Conservation (phyloP, 192 early-diverging fungal genomes). For the Podila epigama region DNA sequence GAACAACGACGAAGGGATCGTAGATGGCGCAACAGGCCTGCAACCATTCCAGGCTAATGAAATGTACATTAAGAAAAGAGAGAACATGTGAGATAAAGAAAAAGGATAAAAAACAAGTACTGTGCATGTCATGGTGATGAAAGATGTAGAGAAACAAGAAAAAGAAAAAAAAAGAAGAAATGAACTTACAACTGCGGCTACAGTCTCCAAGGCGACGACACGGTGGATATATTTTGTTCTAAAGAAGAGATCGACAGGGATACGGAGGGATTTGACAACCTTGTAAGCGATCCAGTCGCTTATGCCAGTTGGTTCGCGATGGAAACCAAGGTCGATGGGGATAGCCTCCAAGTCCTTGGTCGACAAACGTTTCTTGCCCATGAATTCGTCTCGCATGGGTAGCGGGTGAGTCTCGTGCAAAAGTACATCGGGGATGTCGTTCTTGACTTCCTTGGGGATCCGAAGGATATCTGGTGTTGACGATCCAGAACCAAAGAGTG, state of each 20-base stretch:
- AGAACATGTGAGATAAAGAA: constrained; percentile 52
- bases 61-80: neutral
- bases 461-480: neutral
- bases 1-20: constrained; percentile 76
- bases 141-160: neutral
- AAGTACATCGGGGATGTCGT: constrained; percentile 15
- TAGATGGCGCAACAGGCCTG: constrained; percentile 80
- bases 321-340: constrained; percentile 65
- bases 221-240: constrained; percentile 79
- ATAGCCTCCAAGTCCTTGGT: constrained; percentile 66
- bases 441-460: constrained; percentile 35
- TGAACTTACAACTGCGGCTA: constrained; percentile 63
- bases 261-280: constrained; percentile 68
- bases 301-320: constrained; percentile 63
- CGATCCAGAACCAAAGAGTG: constrained; percentile 1
- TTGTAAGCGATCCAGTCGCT: constrained; percentile 71
- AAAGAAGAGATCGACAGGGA: constrained; percentile 75
- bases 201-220: constrained; percentile 80
- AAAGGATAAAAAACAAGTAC: constrained; percentile 7
- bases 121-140: no score
- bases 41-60: constrained; percentile 90
- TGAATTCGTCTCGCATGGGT: constrained; percentile 72
- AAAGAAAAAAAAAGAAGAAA: neutral
- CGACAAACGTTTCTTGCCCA: constrained; percentile 55
- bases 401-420: constrained; percentile 38